These are phyloP conservation scores for Boletellus ananas DNA, from an alignment of 768 basidiomycete species.

Conservation along the genomic window DNA sequence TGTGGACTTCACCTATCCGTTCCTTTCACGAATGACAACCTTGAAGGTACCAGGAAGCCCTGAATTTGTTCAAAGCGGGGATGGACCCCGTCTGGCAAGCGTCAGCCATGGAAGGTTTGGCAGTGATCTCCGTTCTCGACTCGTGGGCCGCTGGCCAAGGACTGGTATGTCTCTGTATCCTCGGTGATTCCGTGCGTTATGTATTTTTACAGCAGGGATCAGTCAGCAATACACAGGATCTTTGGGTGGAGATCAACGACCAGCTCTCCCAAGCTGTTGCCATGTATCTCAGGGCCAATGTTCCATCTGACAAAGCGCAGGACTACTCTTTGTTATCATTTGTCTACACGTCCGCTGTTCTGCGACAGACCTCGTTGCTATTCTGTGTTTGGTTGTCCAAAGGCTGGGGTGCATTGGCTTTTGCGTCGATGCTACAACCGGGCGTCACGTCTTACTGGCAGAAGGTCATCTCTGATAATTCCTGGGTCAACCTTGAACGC, in stretches of 20 bases:
- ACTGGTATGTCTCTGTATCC: constrained; percentile 45
- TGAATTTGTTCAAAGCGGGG: constrained; percentile 67
- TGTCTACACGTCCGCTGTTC: constrained; percentile 60
- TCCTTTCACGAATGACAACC: constrained; percentile 17
- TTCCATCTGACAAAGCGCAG: constrained; percentile 48
- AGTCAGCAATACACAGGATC: constrained; percentile 50
- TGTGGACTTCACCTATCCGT: constrained; percentile 15
- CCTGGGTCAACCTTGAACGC: constrained; percentile 56
- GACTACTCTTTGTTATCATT: constrained; percentile 62
- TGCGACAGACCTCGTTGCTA: constrained; percentile 71
- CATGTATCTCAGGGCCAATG: constrained; percentile 58
- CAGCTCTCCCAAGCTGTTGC: constrained; percentile 59
- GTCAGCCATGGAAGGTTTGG: constrained; percentile 80
- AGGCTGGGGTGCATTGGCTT: constrained; percentile 80
- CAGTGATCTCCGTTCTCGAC: constrained; percentile 74
- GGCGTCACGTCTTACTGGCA: constrained; percentile 57
- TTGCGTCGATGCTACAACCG: constrained; percentile 69
- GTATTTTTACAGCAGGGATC: constrained; percentile 49
- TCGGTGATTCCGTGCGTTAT: constrained; percentile 1
- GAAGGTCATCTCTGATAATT: constrained; percentile 49
- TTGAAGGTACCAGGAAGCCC: constrained; percentile 80
- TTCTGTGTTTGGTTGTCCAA: constrained; percentile 83
- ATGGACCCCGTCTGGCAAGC: constrained; percentile 90
- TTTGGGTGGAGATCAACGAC: constrained; percentile 77
- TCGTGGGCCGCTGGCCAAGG: constrained; percentile 79